Percentiles rank a stretch among this genome's conserved stretches.
Conservation (phyloP, 371 early-diverging fungal genomes). For the Syncephalastrum monosporum region DNA sequence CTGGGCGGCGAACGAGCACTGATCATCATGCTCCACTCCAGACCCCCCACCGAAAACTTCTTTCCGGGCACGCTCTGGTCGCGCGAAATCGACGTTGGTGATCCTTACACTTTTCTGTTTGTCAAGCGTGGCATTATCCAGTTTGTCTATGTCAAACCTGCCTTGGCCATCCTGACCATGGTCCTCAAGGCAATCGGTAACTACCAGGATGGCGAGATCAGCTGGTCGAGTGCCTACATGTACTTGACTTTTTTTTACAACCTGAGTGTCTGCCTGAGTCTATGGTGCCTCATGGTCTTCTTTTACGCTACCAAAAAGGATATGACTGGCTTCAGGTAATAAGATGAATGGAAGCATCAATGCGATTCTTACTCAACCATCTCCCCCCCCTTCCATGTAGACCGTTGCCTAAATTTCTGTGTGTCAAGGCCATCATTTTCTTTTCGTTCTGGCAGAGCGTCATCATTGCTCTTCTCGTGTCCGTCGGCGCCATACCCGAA, state of each 20-base stretch:
- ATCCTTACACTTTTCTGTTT: slow-evolving; percentile 85
- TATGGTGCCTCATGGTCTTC: slow-evolving; percentile 89
- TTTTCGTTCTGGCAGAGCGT: slow-evolving; percentile 97
- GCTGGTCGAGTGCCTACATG: slow-evolving; percentile 70
- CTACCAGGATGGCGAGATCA: slow-evolving; percentile 84
- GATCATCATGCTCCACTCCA: slow-evolving; percentile 73
- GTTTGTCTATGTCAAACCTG: slow-evolving; percentile 89
- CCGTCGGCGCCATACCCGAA: slow-evolving; percentile 68
- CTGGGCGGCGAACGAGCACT: slow-evolving; percentile 92
- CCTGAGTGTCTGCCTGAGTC: slow-evolving; percentile 75
- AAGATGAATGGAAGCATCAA: not conserved
- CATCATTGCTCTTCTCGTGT: slow-evolving; percentile 78
- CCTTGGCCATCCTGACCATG: slow-evolving; percentile 80
- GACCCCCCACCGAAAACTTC: slow-evolving; percentile 76
- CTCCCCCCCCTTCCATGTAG: slow-evolving; percentile 33
- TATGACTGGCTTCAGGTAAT: slow-evolving; percentile 74
- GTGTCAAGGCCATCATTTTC: slow-evolving; percentile 93
- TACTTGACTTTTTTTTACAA: slow-evolving; percentile 88
- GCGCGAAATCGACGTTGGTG: slow-evolving; percentile 83
- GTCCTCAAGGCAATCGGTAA: slow-evolving; percentile 67
- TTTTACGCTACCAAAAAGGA: slow-evolving; percentile 85
- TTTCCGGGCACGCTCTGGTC: slow-evolving; percentile 82
- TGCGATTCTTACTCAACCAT: not conserved
- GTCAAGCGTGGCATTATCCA: slow-evolving; percentile 92
- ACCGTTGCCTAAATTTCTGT: slow-evolving; percentile 92